Percentiles rank a stretch among this genome's conserved stretches.
phyloP scores from a whole-genome alignment of 2,329 filamentous ascomycete species.

The Paecilomyces dactylethromorphus region DNA sequence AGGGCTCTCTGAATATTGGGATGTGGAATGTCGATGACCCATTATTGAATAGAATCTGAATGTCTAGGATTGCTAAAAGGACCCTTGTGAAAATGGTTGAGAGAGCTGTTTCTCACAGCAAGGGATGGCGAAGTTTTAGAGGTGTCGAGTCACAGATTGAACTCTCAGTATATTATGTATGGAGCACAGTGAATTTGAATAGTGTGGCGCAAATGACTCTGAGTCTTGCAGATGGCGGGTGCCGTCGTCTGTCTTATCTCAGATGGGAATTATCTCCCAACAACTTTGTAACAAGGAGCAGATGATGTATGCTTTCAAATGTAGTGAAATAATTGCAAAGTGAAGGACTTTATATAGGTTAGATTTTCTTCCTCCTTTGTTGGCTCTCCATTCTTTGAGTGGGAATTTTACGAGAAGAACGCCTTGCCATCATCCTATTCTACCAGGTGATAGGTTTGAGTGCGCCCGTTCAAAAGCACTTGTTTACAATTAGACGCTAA shows the following conservation, averaged over 20 bases:
- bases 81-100: not conserved
- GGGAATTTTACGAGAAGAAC: no score
- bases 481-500: not conserved
- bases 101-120: not conserved
- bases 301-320: not conserved
- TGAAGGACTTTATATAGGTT: not conserved
- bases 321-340: not conserved
- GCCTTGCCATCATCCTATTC: no score
- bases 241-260: not conserved
- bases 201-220: not conserved
- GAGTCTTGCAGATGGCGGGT: not conserved
- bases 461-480: no score
- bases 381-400: not conserved
- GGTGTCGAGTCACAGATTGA: not conserved
- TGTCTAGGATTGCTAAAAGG: not conserved
- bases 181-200: not conserved
- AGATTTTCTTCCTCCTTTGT: not conserved
- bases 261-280: not conserved
- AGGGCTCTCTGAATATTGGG: not conserved
- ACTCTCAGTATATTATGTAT: no score
- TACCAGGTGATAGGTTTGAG: no score
- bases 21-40: not conserved
- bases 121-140: not conserved
- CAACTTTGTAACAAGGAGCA: not conserved
- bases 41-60: not conserved